Percentiles rank a stretch among this genome's conserved stretches.
Conservation (phyloP, 352 stramenopile species). For the Globisporangium barbulae region DNA sequence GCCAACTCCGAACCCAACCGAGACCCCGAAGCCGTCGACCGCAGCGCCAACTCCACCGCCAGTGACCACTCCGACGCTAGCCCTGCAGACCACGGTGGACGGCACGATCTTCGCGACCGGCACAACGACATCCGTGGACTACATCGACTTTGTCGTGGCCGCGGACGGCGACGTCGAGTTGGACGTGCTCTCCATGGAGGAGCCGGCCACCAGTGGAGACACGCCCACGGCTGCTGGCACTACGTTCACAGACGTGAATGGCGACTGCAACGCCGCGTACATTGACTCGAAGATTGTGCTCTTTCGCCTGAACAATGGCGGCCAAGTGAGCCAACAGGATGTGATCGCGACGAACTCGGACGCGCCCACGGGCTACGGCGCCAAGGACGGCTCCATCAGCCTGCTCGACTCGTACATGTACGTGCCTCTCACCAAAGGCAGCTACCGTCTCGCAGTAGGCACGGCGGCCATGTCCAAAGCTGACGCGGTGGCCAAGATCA, state of each 20-base stretch:
- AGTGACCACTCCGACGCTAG: slow-evolving; percentile 13
- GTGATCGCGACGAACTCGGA: slow-evolving; percentile 47
- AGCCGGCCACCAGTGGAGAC: slow-evolving; percentile 7
- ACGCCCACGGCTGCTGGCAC: not conserved
- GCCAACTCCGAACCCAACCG: slow-evolving; percentile 17
- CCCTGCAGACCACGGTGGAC: slow-evolving; percentile 34
- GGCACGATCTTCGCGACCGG: slow-evolving; percentile 60
- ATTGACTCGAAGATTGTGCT: slow-evolving; percentile 63
- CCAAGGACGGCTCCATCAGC: slow-evolving; percentile 48
- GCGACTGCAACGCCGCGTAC: slow-evolving; percentile 65
- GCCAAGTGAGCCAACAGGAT: slow-evolving; percentile 16
- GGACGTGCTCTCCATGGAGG: slow-evolving; percentile 67
- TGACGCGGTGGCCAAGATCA: slow-evolving; percentile 39
- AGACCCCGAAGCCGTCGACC: slow-evolving; percentile 18
- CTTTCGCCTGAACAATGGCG: slow-evolving; percentile 32
- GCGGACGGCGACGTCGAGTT: slow-evolving; percentile 42
- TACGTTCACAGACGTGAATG: slow-evolving; percentile 56
- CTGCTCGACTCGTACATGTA: slow-evolving; percentile 54
- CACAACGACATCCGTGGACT: slow-evolving; percentile 57
- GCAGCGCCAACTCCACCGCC: slow-evolving; percentile 9
- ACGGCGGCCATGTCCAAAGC: slow-evolving; percentile 43
- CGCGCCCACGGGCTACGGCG: slow-evolving; percentile 38
- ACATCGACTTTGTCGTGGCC: slow-evolving; percentile 53
- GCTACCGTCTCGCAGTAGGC: slow-evolving; percentile 60
- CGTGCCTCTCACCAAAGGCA: slow-evolving; percentile 30